Conservation (phyloP, 225 moss, liverwort and hornwort genomes). For the Pseudisothecium myosuroides region DNA sequence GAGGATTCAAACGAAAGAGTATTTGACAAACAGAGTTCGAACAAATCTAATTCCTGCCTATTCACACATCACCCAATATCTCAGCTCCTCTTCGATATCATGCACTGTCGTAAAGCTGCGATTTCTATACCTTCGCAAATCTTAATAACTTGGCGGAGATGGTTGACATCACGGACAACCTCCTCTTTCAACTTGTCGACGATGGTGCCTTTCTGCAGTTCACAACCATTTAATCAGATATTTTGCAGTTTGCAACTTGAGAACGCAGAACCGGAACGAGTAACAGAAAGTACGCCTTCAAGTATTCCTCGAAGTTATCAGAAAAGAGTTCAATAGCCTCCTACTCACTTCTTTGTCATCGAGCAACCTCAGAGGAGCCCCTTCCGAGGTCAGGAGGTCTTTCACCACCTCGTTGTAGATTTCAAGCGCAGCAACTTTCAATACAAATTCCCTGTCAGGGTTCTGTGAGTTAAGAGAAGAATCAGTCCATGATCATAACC, state of each 20-base stretch:
- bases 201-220: slow-evolving; percentile 70
- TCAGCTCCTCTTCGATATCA: background rate
- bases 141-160: slow-evolving; percentile 69
- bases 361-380: slow-evolving; percentile 61
- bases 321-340: background rate
- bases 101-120: background rate
- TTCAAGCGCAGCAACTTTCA: slow-evolving; percentile 89
- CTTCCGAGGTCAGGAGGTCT: slow-evolving; percentile 79
- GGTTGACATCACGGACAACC: slow-evolving; percentile 64
- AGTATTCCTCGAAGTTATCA: background rate
- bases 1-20: background rate
- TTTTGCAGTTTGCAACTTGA: background rate
- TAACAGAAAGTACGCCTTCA: no score
- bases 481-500: background rate
- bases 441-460: slow-evolving; percentile 56
- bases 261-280: background rate
- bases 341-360: slow-evolving; percentile 90
- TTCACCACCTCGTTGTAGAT: slow-evolving; percentile 98
- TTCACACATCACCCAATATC: background rate
- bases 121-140: slow-evolving; percentile 73
- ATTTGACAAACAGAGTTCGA: background rate
- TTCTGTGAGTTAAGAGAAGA: slow-evolving; percentile 19
- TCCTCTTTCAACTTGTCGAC: slow-evolving; percentile 89
- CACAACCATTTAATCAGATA: background rate
- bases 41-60: background rate